These are phyloP conservation scores for Daucus carota DNA, from an alignment of 129 eudicot genomes.

Conservation along the genomic window DNA sequence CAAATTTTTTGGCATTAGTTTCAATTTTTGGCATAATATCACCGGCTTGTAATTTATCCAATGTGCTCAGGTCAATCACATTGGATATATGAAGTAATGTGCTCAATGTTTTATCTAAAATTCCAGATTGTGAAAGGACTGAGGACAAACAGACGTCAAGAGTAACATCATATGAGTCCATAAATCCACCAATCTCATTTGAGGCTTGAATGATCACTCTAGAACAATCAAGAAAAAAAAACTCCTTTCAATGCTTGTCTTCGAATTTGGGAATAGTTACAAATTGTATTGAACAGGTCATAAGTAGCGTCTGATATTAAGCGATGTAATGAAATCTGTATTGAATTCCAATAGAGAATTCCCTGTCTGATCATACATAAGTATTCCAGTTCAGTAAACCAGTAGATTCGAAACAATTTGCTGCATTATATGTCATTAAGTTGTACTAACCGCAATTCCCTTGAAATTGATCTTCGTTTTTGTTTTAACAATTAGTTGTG, in stretches of 20 bases:
- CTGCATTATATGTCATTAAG: neutral
- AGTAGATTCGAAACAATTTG: neutral
- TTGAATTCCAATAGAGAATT: conserved; percentile 81
- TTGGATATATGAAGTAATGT: too few relatives aligned
- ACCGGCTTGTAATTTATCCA: too few relatives aligned
- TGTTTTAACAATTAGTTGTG: conserved; percentile 48
- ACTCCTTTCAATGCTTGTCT: conserved; percentile 36
- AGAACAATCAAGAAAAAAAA: conserved; percentile 39
- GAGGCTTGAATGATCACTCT: conserved; percentile 37
- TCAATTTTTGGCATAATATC: too few relatives aligned
- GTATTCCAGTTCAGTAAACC: neutral
- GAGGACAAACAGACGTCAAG: conserved; percentile 67
- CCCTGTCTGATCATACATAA: conserved; percentile 60
- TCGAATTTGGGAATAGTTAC: conserved; percentile 67
- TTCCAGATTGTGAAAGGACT: conserved; percentile 43
- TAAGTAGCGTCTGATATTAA: conserved; percentile 69
- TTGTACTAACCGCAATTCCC: conserved; percentile 71
- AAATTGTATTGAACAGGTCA: conserved; percentile 35
- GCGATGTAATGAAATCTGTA: conserved; percentile 83
- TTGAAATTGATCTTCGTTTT: conserved; percentile 63
- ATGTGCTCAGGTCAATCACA: too few relatives aligned
- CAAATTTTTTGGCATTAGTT: too few relatives aligned
- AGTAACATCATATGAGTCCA: conserved; percentile 57
- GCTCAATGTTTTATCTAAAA: conserved; percentile 41
- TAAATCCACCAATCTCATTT: conserved; percentile 44